Evolutionary conservation across 202 grass and related monocot species (phyloP), one percentile per base, ranked within the genome.

Genomic region (Schoenoplectus tabernaemontani): DNA sequence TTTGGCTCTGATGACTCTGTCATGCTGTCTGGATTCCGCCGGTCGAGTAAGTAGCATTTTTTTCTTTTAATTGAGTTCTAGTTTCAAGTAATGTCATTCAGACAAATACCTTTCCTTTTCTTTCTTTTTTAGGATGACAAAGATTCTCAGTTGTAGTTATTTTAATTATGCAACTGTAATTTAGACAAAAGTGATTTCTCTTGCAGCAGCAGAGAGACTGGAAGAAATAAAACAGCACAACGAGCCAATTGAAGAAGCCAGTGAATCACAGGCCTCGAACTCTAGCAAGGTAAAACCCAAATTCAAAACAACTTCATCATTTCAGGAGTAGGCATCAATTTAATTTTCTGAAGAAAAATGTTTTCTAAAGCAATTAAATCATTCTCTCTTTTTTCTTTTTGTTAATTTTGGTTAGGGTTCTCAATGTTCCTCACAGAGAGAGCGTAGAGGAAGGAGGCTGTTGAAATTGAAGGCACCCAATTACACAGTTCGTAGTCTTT

Each of bases 381-480:
- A 37, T 59, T 6, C n/a, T n/a, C n/a, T n/a, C n/a, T n/a, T n/a
- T n/a, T n/a, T n/a, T n/a, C n/a, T 78, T 24, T 78, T 12, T 60
- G 7, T 42, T 30, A 30, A 17, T 10, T 59, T 37, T 78, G 13
- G 7, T 26, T 22, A 78, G 75, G 54, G 75, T 42, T 78, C 54
- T 57, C 8, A 57, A 41, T 26, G 17, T 59, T 41, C 9, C 34
- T 39, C 20, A 30, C 50, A 51, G 15, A 41, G 11, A 8, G 60
- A 59, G 32, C 26, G 6, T 39, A 78, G 33, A 59, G 56, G 75
- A 22, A 78, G 34, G 75, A 78, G 37, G 53, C 16, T 78, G 15
- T 24, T 59, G 75, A 78, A 78, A 15, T 41, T 78, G 20, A 78
- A 78, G 75, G 56, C 75, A 50, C 75, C 75, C 10, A 78, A 23